Evolutionary conservation across 345 rosid species (phyloP).

Genomic region (Cardiospermum halicacabum): DNA sequence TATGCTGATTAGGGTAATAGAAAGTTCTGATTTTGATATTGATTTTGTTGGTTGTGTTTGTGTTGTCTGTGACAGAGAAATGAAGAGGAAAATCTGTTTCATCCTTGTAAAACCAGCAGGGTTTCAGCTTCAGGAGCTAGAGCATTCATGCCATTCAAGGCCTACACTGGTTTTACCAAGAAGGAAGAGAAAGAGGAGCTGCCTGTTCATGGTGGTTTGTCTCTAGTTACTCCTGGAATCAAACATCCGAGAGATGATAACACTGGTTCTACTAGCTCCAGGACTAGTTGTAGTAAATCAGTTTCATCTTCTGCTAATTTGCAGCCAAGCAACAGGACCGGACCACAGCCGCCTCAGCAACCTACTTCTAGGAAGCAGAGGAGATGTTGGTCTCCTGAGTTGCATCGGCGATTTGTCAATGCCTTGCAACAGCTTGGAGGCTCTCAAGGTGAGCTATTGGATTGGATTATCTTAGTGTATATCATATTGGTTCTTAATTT

Average conservation of each 20-base stretch:
- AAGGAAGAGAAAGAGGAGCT: conserved; percentile 31
- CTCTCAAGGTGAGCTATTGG: conserved; percentile 54
- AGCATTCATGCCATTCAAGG: conserved; percentile 40
- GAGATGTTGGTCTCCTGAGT: conserved; percentile 94
- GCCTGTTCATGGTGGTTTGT: conserved; percentile 37
- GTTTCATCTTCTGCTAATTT: conserved; percentile 32
- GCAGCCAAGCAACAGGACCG: conserved; percentile 33
- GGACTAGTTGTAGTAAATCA: conserved; percentile 35
- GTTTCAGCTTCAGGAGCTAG: conserved; percentile 20
- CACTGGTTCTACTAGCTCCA: conserved; percentile 40
- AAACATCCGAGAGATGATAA: conserved; percentile 53
- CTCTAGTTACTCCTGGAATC: conserved; percentile 51
- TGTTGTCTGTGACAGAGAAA: conserved; percentile 32
- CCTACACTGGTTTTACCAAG: conserved; percentile 22
- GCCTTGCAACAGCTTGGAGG: conserved; percentile 93
- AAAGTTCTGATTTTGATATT: conserved; percentile 3
- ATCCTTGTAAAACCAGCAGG: conserved; percentile 31
- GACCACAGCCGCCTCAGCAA: conserved; percentile 36
- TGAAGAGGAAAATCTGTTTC: conserved; percentile 35
- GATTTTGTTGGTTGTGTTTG: neutral
- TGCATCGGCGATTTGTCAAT: conserved; percentile 76
- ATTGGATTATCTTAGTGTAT: neutral
- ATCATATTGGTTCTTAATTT: neutral
- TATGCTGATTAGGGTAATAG: neutral
- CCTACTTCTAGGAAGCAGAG: conserved; percentile 76